Base-by-base conservation (phyloP, 2,329 filamentous ascomycete species). In the Beauveria caledonica region DNA sequence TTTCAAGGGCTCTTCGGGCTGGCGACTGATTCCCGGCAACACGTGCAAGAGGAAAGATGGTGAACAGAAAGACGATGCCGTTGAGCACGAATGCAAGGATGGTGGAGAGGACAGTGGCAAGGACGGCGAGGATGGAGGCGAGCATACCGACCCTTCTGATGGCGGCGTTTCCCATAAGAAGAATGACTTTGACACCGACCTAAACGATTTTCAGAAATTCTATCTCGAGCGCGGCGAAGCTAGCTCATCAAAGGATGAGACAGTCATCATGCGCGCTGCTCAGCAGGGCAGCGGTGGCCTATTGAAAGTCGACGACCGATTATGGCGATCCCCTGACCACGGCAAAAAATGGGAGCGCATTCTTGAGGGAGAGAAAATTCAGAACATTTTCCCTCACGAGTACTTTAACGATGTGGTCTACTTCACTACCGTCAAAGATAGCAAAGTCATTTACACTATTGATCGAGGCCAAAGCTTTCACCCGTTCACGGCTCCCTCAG, bases 1-100 rank as follows among this genome's bases (percentile, higher is more conserved):
- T 2, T 99, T 92, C 74, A 86, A 82, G 73, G 94, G 91, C 13
- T 89, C 88, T 3, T 96, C 92, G 33, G 94, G 94, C 27, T 99
- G 91, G 84, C 86, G 93, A 62, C 81, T 93, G 66, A 97, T 99
- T 62, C 93, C 94, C 0, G 90, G 89, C 27, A 88, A 93, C 71
- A 82, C 82, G 25, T 93, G 90, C 73, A 82, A 85, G 65, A 77
- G 83, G 51, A 80, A 77, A 15, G 71, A 73, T 15, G 87, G 85
- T 44, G 74, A 78, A 53, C 82, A 89, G 65, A 86, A 90, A 68
- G 89, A 92, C 66, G 81, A 87, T 58, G 76, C 80, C n/a, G 81
- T 91, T 15, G 86, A 96, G 66, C 83, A 86, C 63, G 83, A 88
- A 62, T 99, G 94, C 75, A 60, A 56, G 13, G 50, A 55, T n/a